Evolutionary conservation across 2,329 filamentous ascomycete species (phyloP), one percentile per base, ranked within the genome.

Genomic region (Nigrograna mackinnonii): DNA sequence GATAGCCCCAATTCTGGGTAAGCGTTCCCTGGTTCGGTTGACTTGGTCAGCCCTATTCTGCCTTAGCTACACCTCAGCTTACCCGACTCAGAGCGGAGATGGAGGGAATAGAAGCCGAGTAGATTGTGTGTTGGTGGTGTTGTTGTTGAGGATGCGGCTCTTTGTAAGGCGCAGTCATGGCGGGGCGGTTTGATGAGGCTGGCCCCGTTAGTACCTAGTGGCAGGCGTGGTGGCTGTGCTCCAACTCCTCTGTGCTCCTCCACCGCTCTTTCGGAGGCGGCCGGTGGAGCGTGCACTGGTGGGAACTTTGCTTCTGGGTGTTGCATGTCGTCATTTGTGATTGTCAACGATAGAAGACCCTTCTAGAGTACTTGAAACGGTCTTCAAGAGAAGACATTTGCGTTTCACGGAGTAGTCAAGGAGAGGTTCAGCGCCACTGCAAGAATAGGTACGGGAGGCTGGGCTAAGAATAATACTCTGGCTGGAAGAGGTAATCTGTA

Each of bases 231-330:
- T 52, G 53, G 51, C 48, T 51, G 49, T 47, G 51, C 6, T 14
- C 24, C 18, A 26, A 21, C 24, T 13, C 17, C 22, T 26, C 33
- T 24, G 18, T 22, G 39, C n/a, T 4, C 22, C 33, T 22, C 39
- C 47, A 57, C 54, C 51, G 54, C 51, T 53, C 38, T 50, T 52
- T 49, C 53, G 53, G 53, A 49, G 38, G 37, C 24, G 31, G 37
- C 53, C 53, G 53, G 31, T 16, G 36, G 16, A 37, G 33, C 24
- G 9, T 20, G 30, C 21, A 21, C 34, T 32, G 16, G 13, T 17
- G 22, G n/a, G 13, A 7, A 14, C 20, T 7, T 24, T 41, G 38
- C 13, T n/a, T n/a, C n/a, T n/a, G n/a, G n/a, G n/a, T n/a, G n/a
- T n/a, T n/a, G n/a, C n/a, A n/a, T n/a, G n/a, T n/a, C n/a, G 6